Base-by-base conservation (phyloP, 108 stramenopile genomes). In the Nitzschia palea region DNA sequence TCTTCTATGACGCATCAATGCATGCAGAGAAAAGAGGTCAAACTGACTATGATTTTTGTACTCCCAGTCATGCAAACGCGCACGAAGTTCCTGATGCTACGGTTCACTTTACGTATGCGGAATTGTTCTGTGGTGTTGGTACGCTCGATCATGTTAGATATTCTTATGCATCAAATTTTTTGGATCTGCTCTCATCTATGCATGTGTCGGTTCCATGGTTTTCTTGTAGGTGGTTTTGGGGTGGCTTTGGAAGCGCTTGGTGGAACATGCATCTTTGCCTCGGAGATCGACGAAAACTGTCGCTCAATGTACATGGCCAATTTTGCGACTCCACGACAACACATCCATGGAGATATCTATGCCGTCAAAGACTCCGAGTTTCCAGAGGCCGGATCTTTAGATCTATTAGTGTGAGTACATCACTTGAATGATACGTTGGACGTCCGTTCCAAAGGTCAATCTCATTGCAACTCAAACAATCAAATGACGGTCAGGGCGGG, bases 211-310 rank as follows among this genome's bases (percentile, higher is more conserved):
- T n/a, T n/a, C n/a, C n/a, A n/a, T n/a, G n/a, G n/a, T n/a, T n/a
- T n/a, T n/a, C n/a, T n/a, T n/a, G n/a, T n/a, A n/a, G n/a, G 92
- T 52, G 92, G 92, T 1, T 93, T 93, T 65, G 89, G 89, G 6
- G 81, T 93, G 34, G 92, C 87, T 0, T 70, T 93, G 56, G 81
- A 90, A 58, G 78, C 80, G 8, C 78, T 93, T 12, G 92, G 92
- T 42, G 92, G 92, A 26, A 51, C 62, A 58, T 90, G 89, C 61
- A 59, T 90, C 0, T 90, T 93, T 53, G 72, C 69, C n/a, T 86
- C 85, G 8, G 92, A 93, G 48, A 58, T 90, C 10, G 82, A 87
- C 12, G 72, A 73, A 33, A 33, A 71, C 31, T 83, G 85, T 51
- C 76, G 83, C 17, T 68, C 73, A 34, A 65, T 82, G 0, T 93